Evolutionary conservation across 345 rosid genomes (phyloP).

Genomic region (Eutrema yunnanense): DNA sequence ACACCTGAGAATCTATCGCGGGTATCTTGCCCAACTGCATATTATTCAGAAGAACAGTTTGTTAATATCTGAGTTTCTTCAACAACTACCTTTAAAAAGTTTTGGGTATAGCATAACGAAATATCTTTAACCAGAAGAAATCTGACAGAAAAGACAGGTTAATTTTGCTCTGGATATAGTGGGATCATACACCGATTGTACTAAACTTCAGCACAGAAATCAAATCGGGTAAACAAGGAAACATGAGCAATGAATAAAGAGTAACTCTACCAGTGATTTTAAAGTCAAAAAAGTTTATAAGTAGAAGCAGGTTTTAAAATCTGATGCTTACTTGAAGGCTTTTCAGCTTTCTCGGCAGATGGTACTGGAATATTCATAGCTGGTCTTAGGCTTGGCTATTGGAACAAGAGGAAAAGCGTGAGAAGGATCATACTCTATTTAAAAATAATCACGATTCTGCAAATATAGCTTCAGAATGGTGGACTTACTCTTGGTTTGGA

Average conservation of each 20-base stretch:
- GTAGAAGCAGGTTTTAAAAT: too few species aligned
- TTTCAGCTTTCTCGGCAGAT: conserved; percentile 52
- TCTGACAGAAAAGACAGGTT: not conserved
- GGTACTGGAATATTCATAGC: conserved; percentile 45
- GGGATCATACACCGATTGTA: too few species aligned
- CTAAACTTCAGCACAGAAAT: too few species aligned
- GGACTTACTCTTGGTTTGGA: conserved; percentile 71
- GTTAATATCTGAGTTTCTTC: not conserved
- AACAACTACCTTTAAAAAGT: not conserved
- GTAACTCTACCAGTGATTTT: too few species aligned
- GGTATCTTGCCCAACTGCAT: conserved; percentile 64
- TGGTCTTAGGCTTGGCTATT: conserved; percentile 54
- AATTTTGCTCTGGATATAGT: too few species aligned
- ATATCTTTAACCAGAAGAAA: not conserved
- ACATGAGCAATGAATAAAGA: too few species aligned
- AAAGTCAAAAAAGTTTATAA: too few species aligned
- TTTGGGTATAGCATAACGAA: not conserved
- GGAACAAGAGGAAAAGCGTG: not conserved
- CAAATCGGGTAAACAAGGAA: too few species aligned
- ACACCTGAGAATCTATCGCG: conserved; percentile 79
- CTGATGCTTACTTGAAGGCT: conserved; percentile 55
- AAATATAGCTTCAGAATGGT: not conserved
- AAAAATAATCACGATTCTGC: not conserved
- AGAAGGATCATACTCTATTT: not conserved
- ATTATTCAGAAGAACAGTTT: not conserved